These are phyloP conservation scores for Saccharomyces jurei DNA, from an alignment of 805 yeast genomes.

Conservation along the genomic window DNA sequence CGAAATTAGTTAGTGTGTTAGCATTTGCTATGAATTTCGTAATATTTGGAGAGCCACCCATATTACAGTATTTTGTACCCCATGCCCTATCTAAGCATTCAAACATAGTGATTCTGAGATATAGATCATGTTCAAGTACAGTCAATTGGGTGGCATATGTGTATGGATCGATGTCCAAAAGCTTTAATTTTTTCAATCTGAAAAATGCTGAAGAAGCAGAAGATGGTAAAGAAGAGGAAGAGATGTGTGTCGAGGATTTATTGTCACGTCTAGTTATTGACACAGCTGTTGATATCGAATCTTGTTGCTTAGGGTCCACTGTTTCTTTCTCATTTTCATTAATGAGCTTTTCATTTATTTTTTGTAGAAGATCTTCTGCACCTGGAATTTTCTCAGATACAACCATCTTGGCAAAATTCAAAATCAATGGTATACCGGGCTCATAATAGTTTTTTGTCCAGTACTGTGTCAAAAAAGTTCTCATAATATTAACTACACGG, in stretches of 20 bases:
- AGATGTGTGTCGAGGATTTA: neutral
- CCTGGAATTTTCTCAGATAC: constrained; percentile 38
- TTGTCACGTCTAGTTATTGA: neutral
- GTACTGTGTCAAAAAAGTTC: constrained; percentile 54
- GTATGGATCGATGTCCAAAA: constrained; percentile 60
- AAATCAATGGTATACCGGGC: constrained; percentile 33
- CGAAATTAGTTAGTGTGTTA: constrained; percentile 74
- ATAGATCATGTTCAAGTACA: constrained; percentile 62
- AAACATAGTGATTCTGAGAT: constrained; percentile 56
- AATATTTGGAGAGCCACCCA: constrained; percentile 47
- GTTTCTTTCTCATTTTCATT: constrained; percentile 17
- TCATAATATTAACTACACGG: constrained; percentile 60
- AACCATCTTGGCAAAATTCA: constrained; percentile 36
- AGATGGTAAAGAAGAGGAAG: neutral
- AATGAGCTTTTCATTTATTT: constrained; percentile 32
- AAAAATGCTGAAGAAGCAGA: constrained; percentile 11
- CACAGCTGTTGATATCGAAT: neutral
- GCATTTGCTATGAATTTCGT: constrained; percentile 63
- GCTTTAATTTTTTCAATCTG: constrained; percentile 36
- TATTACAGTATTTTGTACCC: constrained; percentile 56
- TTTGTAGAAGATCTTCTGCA: constrained; percentile 33
- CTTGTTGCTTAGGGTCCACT: neutral
- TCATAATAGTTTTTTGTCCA: constrained; percentile 61
- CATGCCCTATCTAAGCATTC: constrained; percentile 75
- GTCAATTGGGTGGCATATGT: constrained; percentile 83